These are phyloP conservation scores for Ormosia semicastrata DNA, from an alignment of 306 rosid genomes.

Conservation along the genomic window DNA sequence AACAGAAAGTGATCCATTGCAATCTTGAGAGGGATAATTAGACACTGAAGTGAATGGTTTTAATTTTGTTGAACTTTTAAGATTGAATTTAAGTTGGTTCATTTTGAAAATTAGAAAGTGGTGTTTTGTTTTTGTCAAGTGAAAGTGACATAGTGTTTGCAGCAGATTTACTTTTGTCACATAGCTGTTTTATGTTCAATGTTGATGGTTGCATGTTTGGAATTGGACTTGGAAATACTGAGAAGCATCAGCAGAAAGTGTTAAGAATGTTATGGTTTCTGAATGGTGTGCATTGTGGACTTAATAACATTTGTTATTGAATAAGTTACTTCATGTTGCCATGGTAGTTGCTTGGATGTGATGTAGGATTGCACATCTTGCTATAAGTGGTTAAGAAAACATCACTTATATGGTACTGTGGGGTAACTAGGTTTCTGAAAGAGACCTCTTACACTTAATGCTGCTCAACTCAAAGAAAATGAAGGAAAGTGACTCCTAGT, in stretches of 20 bases:
- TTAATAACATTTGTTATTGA: not conserved
- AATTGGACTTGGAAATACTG: not conserved
- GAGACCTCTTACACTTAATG: not conserved
- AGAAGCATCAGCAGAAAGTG: not conserved
- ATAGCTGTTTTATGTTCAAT: not conserved
- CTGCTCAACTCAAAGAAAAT: not conserved
- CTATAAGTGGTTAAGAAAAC: not conserved
- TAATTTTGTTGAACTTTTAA: not conserved
- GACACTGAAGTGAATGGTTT: not conserved
- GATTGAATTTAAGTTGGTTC: not conserved
- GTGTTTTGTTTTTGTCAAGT: not conserved
- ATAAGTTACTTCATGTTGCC: not conserved
- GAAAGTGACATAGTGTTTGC: not conserved
- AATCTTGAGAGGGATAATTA: slow-evolving; percentile 2
- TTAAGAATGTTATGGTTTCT: not conserved
- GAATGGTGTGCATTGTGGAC: not conserved
- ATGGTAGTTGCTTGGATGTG: not conserved
- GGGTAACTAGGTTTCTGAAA: slow-evolving; percentile 1
- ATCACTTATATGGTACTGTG: not conserved
- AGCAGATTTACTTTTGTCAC: not conserved
- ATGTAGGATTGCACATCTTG: not conserved
- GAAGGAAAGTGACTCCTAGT: not conserved
- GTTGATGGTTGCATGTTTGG: not conserved
- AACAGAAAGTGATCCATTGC: not conserved
- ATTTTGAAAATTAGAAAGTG: slow-evolving; percentile 9